Evolutionary conservation across 225 moss, liverwort and hornwort genomes (phyloP).

Genomic region (Physcomitrium patens): DNA sequence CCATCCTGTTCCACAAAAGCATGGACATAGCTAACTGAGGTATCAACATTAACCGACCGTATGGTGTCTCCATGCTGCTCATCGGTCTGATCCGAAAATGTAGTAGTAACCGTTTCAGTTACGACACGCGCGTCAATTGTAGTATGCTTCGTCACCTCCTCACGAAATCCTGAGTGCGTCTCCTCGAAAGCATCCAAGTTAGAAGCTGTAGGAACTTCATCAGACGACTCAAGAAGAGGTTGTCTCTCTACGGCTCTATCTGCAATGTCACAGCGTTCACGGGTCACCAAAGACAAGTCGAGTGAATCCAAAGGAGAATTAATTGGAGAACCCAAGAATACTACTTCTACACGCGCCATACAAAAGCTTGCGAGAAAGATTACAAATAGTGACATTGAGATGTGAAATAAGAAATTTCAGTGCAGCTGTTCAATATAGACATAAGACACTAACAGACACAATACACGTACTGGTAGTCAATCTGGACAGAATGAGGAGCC

Average conservation of each 20-base stretch:
- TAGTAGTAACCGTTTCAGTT: constrained; percentile 36
- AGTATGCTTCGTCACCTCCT: constrained; percentile 28
- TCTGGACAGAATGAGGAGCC: constrained; percentile 26
- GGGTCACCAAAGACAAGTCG: constrained; percentile 31
- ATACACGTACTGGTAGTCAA: not conserved
- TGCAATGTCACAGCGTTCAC: constrained; percentile 33
- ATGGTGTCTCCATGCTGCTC: constrained; percentile 24
- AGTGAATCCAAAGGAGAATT: constrained; percentile 4
- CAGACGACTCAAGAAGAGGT: constrained; percentile 22
- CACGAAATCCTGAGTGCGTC: constrained; percentile 21
- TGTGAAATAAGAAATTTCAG: not conserved
- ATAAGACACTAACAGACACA: not conserved
- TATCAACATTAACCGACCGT: constrained; percentile 45
- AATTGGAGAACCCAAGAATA: not conserved
- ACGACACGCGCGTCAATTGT: constrained; percentile 43
- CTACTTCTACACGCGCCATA: not conserved
- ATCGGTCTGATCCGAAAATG: constrained; percentile 12
- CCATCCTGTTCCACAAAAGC: constrained; percentile 43
- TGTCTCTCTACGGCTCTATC: constrained; percentile 24
- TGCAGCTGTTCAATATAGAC: not conserved
- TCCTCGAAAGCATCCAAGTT: constrained; percentile 7
- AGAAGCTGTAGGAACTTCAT: constrained; percentile 16
- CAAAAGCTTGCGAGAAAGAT: constrained; percentile 1
- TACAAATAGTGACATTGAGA: not conserved
- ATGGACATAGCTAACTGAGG: constrained; percentile 44